Evolutionary conservation across 1,284 basidiomycete species (phyloP), one percentile per base, ranked within the genome.

Genomic region (Ustanciosporium gigantosporum): DNA sequence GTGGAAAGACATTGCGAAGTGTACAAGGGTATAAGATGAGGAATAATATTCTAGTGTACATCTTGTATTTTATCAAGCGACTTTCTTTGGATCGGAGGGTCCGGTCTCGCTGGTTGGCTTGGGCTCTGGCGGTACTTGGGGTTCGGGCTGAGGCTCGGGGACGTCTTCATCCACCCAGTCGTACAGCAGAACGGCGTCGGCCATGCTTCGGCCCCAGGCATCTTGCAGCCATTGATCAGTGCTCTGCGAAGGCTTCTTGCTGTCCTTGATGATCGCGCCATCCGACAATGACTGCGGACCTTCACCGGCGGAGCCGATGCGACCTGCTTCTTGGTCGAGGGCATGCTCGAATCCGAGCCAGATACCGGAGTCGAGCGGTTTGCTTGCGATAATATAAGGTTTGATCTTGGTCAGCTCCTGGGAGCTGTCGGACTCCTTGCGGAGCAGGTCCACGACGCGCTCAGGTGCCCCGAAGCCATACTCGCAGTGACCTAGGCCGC

Each of bases 401-500:
- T 45, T 24, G 25, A 49, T 23, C 0, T 25, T 31, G 1, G 31
- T 25, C 8, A 21, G 21, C 7, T 34, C 22, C n/a, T 22, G 21
- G 13, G 19, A 17, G 4, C 25, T 22, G 2, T 41, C 23, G 14
- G 3, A 13, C 13, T 49, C 36, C 23, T 48, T 27, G 0, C 42
- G 40, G 3, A 65, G 47, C 9, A 65, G 34, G 31, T 65, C 42
- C 3, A 59, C 38, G 2, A 59, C 48, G 9, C 58, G 37, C 32
- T 69, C 66, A 11, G 67, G 67, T 11, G 69, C 59, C 13, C 69
- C 69, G 31, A 70, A 61, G 13, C 59, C 51, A 31, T 61, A 69
- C 39, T 72, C 65, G 41, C 49, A 52, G 41, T 72, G 69, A 15
- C 69, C 69, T 6, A 65, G 25, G 3, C 69, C 69, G 8, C 46